Percentiles rank a stretch among this genome's conserved stretches.
Evolutionary conservation across 1,284 basidiomycete genomes (phyloP).

Genomic region (Cystobasidiaceae sp.): DNA sequence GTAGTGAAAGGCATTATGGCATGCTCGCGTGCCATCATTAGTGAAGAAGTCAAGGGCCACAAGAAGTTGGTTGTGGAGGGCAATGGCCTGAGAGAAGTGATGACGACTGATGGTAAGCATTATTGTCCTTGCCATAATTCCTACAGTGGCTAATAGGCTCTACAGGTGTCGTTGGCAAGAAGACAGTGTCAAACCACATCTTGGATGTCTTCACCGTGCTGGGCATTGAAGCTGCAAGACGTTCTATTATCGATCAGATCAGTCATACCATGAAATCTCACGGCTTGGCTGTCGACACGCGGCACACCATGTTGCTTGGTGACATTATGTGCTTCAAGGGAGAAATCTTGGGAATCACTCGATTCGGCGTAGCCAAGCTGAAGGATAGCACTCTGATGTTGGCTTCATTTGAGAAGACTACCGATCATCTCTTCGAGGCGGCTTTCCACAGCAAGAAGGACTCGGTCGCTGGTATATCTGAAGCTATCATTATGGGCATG

Average conservation of each 20-base stretch:
- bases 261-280: conserved; percentile 96
- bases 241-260: conserved; percentile 94
- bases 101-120: conserved; percentile 86
- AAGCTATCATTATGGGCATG: conserved; percentile 99
- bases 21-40: conserved; percentile 85
- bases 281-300: conserved; percentile 97
- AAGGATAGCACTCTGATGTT: conserved; percentile 99
- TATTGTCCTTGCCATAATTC: too few species aligned
- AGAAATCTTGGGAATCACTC: conserved; percentile 95
- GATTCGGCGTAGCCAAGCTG: conserved; percentile 99
- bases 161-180: conserved; percentile 79
- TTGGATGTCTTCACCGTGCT: conserved; percentile 92
- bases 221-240: conserved; percentile 93
- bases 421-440: conserved; percentile 97
- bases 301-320: conserved; percentile 96
- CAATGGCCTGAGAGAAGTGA: conserved; percentile 94
- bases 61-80: conserved; percentile 84
- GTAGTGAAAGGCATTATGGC: conserved; percentile 86
- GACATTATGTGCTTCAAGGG: conserved; percentile 99
- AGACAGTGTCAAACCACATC: conserved; percentile 93
- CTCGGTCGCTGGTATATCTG: conserved; percentile 89
- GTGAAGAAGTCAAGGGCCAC: conserved; percentile 74
- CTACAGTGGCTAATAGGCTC: too few species aligned
- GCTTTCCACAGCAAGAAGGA: conserved; percentile 95
- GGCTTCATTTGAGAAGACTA: conserved; percentile 99